Conservation (phyloP, 2,329 filamentous ascomycete genomes). For the Incumbomyces delicatus region DNA sequence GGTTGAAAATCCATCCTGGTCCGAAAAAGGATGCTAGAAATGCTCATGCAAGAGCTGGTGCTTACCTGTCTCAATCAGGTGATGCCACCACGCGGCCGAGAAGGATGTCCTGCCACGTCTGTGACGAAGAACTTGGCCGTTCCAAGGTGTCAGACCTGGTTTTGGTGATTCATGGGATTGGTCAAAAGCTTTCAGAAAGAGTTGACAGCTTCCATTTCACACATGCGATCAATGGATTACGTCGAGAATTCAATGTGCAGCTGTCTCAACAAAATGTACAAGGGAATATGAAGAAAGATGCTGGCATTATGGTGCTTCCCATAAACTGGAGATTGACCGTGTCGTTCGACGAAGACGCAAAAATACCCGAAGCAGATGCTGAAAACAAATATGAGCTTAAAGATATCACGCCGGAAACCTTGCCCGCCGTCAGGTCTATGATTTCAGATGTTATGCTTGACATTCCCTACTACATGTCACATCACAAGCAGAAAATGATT, state of each 20-base stretch:
- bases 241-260: conserved; percentile 77
- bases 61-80: conserved; percentile 20
- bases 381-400: conserved; percentile 58
- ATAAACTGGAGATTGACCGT: conserved; percentile 89
- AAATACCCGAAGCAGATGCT: conserved; percentile 41
- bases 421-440: conserved; percentile 84
- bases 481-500: conserved; percentile 93
- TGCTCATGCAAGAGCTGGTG: conserved; percentile 28
- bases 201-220: conserved; percentile 97
- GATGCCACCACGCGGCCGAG: conserved; percentile 17
- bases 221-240: conserved; percentile 84
- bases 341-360: conserved; percentile 68
- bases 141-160: conserved; percentile 77
- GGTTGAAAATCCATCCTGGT: conserved; percentile 61
- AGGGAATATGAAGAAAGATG: conserved; percentile 63
- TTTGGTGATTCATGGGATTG: conserved; percentile 88
- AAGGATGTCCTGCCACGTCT: conserved; percentile 42
- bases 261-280: conserved; percentile 65
- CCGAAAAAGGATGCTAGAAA: conserved; percentile 32
- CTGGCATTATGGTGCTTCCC: conserved; percentile 86
- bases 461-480: conserved; percentile 94
- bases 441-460: conserved; percentile 98
- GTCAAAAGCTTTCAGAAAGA: conserved; percentile 87
- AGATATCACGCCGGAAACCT: conserved; percentile 83
- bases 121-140: conserved; percentile 47